Conservation (phyloP, 2,329 filamentous ascomycete genomes). For the Fusarium torulosum region DNA sequence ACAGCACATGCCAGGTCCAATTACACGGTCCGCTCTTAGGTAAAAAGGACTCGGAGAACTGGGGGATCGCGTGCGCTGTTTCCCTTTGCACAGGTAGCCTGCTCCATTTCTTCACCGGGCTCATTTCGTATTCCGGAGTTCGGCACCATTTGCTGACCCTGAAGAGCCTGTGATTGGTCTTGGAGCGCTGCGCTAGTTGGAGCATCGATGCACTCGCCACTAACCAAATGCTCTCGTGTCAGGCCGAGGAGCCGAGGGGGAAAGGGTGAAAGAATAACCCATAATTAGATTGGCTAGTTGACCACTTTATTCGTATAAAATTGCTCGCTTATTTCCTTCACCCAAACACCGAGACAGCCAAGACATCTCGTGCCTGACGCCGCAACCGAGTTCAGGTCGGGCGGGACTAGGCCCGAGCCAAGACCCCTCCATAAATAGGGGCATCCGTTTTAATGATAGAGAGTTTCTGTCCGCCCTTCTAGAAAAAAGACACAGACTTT, state of each 20-base stretch:
- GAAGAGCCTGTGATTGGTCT: background rate
- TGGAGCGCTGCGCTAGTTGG: background rate
- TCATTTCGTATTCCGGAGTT: conserved; percentile 31
- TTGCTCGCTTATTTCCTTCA: background rate
- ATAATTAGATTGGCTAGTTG: background rate
- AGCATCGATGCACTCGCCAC: no score
- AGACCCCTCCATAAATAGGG: background rate
- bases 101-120: conserved; percentile 1
- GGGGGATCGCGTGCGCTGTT: conserved; percentile 20
- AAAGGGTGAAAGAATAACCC: background rate
- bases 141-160: conserved; percentile 25
- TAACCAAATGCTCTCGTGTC: conserved; percentile 1
- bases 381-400: background rate
- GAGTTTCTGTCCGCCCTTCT: background rate
- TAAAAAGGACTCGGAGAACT: conserved; percentile 6
- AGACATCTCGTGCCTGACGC: background rate
- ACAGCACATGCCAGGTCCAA: background rate
- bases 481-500: background rate
- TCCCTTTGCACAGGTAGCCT: conserved; percentile 13
- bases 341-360: background rate
- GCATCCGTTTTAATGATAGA: background rate
- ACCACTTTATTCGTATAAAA: no score
- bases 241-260: conserved; percentile 12
- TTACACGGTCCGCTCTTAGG: conserved; percentile 13
- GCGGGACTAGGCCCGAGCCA: background rate